phyloP scores from a whole-genome alignment of 2,329 filamentous ascomycete species.

The Talaromyces funiculosus region DNA sequence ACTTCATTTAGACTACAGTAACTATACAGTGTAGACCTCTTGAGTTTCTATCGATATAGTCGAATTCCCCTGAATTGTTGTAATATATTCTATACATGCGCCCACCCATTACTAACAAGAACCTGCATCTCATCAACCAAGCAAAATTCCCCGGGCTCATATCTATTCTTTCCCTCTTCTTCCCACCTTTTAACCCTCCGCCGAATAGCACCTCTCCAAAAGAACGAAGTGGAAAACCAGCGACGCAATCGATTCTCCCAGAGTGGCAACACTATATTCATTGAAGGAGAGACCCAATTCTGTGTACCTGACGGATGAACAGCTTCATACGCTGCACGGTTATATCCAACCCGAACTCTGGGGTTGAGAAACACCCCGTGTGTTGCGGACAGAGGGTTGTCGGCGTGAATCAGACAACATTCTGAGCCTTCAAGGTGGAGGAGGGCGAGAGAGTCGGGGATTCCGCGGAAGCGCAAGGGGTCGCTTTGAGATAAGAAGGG shows the following conservation, averaged over 20 bases:
- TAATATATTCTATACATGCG: conserved; percentile 42
- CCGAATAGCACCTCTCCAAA: conserved; percentile 25
- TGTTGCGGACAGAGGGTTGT: conserved; percentile 51
- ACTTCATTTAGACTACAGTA: not conserved
- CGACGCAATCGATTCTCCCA: conserved; percentile 56
- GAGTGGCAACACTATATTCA: conserved; percentile 37
- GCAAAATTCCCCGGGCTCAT: conserved; percentile 42
- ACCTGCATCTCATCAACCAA: conserved; percentile 60
- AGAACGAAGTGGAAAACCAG: conserved; percentile 34
- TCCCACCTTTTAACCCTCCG: conserved; percentile 35
- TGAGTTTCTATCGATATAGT: too few species aligned
- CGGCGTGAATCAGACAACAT: conserved; percentile 61
- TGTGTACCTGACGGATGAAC: conserved; percentile 36
- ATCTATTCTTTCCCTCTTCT: not conserved
- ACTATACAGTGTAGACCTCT: too few species aligned
- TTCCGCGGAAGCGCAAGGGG: conserved; percentile 44
- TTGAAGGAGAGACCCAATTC: conserved; percentile 29
- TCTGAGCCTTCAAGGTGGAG: conserved; percentile 55
- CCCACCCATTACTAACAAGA: conserved; percentile 53
- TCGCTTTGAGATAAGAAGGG: conserved; percentile 26
- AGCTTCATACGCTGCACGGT: conserved; percentile 46
- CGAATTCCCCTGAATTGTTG: too few species aligned
- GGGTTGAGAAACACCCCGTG: conserved; percentile 64
- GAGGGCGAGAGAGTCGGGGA: conserved; percentile 48
- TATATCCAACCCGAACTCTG: conserved; percentile 63